phyloP scores from a whole-genome alignment of 108 stramenopile genomes.

The Seminavis robusta region DNA sequence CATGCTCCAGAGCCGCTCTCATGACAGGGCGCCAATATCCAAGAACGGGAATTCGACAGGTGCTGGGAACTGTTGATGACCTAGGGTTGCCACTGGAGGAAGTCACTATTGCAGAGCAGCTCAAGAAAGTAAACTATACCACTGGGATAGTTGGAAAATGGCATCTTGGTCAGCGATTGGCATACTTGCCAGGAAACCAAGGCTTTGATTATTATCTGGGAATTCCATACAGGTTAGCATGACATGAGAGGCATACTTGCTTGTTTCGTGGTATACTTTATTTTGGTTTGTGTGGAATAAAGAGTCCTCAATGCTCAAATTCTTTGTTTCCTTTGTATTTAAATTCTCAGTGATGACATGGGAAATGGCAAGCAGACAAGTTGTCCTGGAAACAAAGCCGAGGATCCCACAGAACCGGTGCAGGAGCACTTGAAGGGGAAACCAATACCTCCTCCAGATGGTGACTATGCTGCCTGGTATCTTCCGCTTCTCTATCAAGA shows the following conservation, averaged over 20 bases:
- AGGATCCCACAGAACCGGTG: no score
- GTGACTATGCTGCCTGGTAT: slow-evolving; percentile 15
- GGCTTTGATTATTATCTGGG: slow-evolving; percentile 48
- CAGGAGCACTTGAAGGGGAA: no score
- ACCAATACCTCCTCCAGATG: no score
- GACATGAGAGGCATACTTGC: no score
- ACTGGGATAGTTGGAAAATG: slow-evolving; percentile 66
- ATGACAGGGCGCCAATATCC: slow-evolving; percentile 53
- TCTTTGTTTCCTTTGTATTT: no score
- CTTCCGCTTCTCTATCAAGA: slow-evolving; percentile 39
- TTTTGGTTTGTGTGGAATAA: no score
- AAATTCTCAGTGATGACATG: slow-evolving; percentile 50
- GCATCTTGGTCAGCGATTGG: slow-evolving; percentile 56
- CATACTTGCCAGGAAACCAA: slow-evolving; percentile 42
- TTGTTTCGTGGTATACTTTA: no score
- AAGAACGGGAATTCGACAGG: slow-evolving; percentile 49
- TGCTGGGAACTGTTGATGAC: slow-evolving; percentile 32
- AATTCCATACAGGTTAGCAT: slow-evolving; percentile 47
- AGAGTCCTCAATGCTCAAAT: no score
- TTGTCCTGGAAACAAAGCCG: no score
- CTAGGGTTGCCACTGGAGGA: slow-evolving; percentile 44
- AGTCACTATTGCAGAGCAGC: slow-evolving; percentile 47
- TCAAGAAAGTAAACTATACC: slow-evolving; percentile 43
- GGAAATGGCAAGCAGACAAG: slow-evolving; percentile 9
- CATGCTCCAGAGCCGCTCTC: slow-evolving; percentile 40